Evolutionary conservation across 768 basidiomycete genomes (phyloP).

Genomic region (Leccinum obscurum): DNA sequence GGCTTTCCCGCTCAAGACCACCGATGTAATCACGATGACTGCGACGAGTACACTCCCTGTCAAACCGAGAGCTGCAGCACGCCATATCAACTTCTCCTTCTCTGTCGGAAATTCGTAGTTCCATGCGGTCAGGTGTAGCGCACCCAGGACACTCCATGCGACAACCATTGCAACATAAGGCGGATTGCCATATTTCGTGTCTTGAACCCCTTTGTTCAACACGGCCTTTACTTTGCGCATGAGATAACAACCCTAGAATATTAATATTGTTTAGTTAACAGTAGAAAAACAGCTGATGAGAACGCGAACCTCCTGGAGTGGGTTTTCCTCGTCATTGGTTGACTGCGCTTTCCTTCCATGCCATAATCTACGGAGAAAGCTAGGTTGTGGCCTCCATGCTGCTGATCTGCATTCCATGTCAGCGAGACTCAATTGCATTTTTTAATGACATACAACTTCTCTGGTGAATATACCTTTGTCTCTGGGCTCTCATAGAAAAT

Average conservation of each 20-base stretch:
- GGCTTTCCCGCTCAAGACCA: neutral
- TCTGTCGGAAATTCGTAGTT: neutral
- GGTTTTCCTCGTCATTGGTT: neutral
- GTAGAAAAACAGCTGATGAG: neutral
- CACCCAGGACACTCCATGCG: neutral
- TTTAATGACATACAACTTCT: neutral
- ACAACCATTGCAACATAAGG: neutral
- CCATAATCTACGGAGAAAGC: neutral
- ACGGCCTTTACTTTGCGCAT: neutral
- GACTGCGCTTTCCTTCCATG: neutral
- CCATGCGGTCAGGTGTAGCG: neutral
- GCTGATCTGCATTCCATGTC: neutral
- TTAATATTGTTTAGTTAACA: neutral
- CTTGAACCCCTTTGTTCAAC: neutral
- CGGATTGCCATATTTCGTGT: neutral
- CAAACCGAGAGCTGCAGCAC: neutral
- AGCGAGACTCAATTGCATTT: neutral
- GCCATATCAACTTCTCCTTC: neutral
- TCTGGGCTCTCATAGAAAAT: neutral
- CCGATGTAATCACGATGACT: neutral
- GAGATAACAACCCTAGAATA: neutral
- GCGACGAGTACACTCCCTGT: neutral
- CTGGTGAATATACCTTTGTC: neutral
- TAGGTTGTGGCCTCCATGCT: neutral
- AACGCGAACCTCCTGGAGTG: neutral